Base-by-base conservation (phyloP, 441 rosid species). In the Syzygium malaccense region DNA sequence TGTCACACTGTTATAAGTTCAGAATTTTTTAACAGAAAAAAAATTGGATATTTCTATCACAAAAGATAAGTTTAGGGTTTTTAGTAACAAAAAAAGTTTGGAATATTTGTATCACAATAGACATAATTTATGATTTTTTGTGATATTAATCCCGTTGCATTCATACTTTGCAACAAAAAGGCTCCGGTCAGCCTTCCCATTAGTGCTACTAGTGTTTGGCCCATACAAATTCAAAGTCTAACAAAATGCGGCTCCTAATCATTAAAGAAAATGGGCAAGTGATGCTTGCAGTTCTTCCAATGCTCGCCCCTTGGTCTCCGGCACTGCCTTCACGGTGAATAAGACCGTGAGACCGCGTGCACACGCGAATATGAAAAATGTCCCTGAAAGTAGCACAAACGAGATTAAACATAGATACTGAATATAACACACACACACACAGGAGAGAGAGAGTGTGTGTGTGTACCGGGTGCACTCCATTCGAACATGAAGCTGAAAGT, bases 391-490 rank as follows among this genome's bases (percentile, higher is more conserved):
- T 13, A 23, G 84, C 54, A 78, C 30, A 78, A 25, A 4, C 54
- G 19, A 7, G 84, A 78, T 78, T 45, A 45, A 78, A 30, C 53
- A 78, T 78, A 45, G 53, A 78, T 45, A 78, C 53, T 13, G 28
- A 54, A 26, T 3, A 56, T 0, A 14, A 41, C 32, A 85, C 53
- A 86, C 10, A 23, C 3, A 17, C 3, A 23, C 26, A 41, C 15
- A 28, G 5, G 10, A 28, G 11, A 14, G 78, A 48, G 28, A 54
- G 58, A 5, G 49, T 49, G 30, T 33, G 51, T 33, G 51, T 45
- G 30, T 13, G 45, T 53, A 96, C 97, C 97, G n/a, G 94, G 90
- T 45, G 95, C 49, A 89, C 93, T 96, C 96, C 98, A 96, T 28
- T 94, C 93, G 90, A 95, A 68, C 86, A 95, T 88, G 86, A 93